A percentile compares a stretch with the other conserved stretches of the same genome.
phyloP scores from a whole-genome alignment of 2,329 filamentous ascomycete species.

The Aspergillus aculeatus region DNA sequence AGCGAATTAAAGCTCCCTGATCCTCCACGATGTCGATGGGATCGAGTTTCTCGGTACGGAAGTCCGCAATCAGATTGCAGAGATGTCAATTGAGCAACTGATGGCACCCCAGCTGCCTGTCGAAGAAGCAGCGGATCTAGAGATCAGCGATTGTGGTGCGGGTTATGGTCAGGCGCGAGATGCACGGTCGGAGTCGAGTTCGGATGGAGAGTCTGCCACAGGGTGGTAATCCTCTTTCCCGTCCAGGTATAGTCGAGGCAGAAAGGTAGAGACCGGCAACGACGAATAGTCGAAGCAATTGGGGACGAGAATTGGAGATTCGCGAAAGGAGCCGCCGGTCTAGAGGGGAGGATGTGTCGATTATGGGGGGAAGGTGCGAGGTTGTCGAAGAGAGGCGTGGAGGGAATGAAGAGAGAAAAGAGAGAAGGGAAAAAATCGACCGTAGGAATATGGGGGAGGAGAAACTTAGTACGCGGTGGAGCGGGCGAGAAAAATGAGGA shows the following conservation, averaged over 20 bases:
- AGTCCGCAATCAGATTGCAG: slow-evolving; percentile 19
- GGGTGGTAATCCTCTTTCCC: slow-evolving; percentile 4
- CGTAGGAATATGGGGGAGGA: slow-evolving; percentile 24
- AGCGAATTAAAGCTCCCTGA: slow-evolving; percentile 21
- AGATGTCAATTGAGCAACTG: slow-evolving; percentile 18
- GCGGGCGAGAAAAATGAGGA: slow-evolving; percentile 22
- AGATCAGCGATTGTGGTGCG: slow-evolving; percentile 2
- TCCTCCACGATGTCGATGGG: slow-evolving; percentile 14
- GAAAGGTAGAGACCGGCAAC: slow-evolving; percentile 14
- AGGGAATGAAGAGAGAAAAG: slow-evolving; percentile 14
- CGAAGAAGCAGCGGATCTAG: slow-evolving; percentile 13
- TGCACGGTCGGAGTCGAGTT: neutral
- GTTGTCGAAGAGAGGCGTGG: slow-evolving; percentile 16
- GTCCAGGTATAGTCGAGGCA: neutral
- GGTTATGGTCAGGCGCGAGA: neutral
- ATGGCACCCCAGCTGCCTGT: slow-evolving; percentile 22
- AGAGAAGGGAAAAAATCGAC: slow-evolving; percentile 18
- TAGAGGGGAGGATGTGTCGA: slow-evolving; percentile 20
- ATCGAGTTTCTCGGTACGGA: slow-evolving; percentile 12
- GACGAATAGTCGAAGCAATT: slow-evolving; percentile 20
- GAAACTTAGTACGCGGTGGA: slow-evolving; percentile 24
- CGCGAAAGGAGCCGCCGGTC: slow-evolving; percentile 19
- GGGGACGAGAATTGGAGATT: slow-evolving; percentile 1
- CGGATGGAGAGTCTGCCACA: neutral
- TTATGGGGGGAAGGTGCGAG: slow-evolving; percentile 15